Evolutionary conservation across 2,329 filamentous ascomycete genomes (phyloP).

Genomic region (Colletotrichum zoysiae): DNA sequence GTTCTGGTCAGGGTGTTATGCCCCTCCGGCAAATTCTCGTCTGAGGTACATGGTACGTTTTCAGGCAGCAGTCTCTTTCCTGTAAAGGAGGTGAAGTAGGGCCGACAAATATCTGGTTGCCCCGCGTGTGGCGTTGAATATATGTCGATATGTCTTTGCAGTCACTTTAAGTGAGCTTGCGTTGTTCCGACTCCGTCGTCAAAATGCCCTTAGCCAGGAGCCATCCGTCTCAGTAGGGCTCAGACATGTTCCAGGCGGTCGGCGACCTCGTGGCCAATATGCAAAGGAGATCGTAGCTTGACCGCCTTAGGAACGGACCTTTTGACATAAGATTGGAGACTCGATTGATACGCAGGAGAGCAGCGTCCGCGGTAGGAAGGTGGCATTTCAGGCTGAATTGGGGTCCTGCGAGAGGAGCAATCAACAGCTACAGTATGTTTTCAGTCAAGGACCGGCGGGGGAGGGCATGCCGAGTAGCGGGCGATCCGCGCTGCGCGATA

Average conservation of each 20-base stretch:
- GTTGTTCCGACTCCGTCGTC: background rate
- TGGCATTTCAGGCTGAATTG: slow-evolving; percentile 24
- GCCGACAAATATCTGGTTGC: background rate
- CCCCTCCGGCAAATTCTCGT: slow-evolving; percentile 22
- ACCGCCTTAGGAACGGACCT: slow-evolving; percentile 31
- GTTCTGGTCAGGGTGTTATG: slow-evolving; percentile 10
- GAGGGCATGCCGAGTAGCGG: slow-evolving; percentile 8
- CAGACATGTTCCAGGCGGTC: slow-evolving; percentile 15
- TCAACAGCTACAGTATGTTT: slow-evolving; percentile 12
- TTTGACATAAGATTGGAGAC: slow-evolving; percentile 9
- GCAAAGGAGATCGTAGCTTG: slow-evolving; percentile 28
- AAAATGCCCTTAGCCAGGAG: background rate
- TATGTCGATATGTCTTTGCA: background rate
- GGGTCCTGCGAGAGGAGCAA: slow-evolving; percentile 13
- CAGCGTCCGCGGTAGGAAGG: slow-evolving; percentile 8
- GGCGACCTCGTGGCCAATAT: slow-evolving; percentile 17
- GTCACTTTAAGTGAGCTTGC: background rate
- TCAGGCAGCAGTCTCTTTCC: slow-evolving; percentile 9
- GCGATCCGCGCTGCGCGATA: slow-evolving; percentile 20
- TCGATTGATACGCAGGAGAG: slow-evolving; percentile 19
- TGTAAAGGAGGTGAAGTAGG: background rate
- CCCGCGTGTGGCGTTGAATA: slow-evolving; percentile 5
- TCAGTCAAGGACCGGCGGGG: slow-evolving; percentile 24
- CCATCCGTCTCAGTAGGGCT: slow-evolving; percentile 15
- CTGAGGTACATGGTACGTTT: background rate